Evolutionary conservation across 2,329 filamentous ascomycete species (phyloP).

Genomic region (Aspergillus fructus): DNA sequence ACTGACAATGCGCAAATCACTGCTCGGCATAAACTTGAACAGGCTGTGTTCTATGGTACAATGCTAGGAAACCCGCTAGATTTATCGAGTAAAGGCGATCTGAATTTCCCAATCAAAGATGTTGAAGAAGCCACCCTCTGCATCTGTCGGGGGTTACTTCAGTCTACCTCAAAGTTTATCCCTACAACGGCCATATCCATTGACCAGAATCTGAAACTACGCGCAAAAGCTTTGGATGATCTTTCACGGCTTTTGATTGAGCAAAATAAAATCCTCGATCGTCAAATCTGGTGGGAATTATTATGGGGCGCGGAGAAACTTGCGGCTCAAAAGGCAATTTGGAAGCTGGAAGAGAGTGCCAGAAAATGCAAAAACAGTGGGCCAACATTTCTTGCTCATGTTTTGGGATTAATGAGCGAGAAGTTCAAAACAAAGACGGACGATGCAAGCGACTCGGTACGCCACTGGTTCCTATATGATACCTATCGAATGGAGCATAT

Average conservation of each 20-base stretch:
- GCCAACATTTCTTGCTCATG: slow-evolving; percentile 69
- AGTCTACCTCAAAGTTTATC: slow-evolving; percentile 72
- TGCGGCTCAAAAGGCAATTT: slow-evolving; percentile 73
- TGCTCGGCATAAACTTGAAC: slow-evolving; percentile 85
- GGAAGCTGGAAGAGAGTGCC: slow-evolving; percentile 75
- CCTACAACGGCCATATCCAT: slow-evolving; percentile 71
- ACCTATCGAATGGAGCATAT: slow-evolving; percentile 71
- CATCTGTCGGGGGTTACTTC: slow-evolving; percentile 78
- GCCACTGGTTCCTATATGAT: slow-evolving; percentile 84
- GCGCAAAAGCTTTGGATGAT: slow-evolving; percentile 71
- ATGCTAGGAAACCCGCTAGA: slow-evolving; percentile 84
- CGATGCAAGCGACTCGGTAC: slow-evolving; percentile 74
- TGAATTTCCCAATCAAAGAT: slow-evolving; percentile 67
- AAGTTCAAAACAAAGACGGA: slow-evolving; percentile 69
- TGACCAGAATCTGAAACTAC: slow-evolving; percentile 74
- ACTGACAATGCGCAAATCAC: slow-evolving; percentile 57
- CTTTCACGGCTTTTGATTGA: slow-evolving; percentile 70
- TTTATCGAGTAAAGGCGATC: slow-evolving; percentile 67
- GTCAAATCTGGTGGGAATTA: slow-evolving; percentile 71
- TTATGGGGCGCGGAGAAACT: slow-evolving; percentile 91
- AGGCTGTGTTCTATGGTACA: slow-evolving; percentile 89
- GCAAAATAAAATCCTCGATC: slow-evolving; percentile 63
- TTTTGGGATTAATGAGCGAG: slow-evolving; percentile 74
- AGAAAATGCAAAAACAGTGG: slow-evolving; percentile 60
- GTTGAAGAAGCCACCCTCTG: slow-evolving; percentile 73